phyloP scores from a whole-genome alignment of 441 rosid genomes.

The Croton laevigatus region DNA sequence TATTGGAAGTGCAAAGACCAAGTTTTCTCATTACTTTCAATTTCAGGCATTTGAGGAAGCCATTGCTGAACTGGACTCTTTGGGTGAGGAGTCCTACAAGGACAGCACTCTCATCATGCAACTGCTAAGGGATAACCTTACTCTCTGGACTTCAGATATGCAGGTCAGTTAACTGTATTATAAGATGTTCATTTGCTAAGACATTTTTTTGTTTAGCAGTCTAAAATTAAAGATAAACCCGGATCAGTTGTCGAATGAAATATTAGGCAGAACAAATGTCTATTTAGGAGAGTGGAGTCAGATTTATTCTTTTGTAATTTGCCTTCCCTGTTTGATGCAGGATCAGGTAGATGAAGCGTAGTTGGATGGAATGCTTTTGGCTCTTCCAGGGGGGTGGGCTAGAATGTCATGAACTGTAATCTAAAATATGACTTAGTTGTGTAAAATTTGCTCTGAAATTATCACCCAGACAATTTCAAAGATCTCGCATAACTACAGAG shows the following conservation, averaged over 20 bases:
- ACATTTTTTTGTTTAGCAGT: not conserved
- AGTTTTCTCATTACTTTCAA: slow-evolving; percentile 12
- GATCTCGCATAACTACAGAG: not conserved
- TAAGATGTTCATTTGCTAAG: not conserved
- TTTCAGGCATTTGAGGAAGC: slow-evolving; percentile 83
- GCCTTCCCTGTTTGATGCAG: slow-evolving; percentile 21
- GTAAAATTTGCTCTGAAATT: slow-evolving; percentile 3
- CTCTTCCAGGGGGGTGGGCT: slow-evolving; percentile 28
- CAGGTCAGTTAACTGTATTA: slow-evolving; percentile 45
- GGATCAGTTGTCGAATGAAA: not conserved
- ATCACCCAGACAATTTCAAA: not conserved
- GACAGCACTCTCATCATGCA: slow-evolving; percentile 94
- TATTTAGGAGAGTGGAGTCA: not conserved
- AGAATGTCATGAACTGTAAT: slow-evolving; percentile 28
- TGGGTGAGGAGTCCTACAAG: slow-evolving; percentile 91
- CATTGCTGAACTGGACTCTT: slow-evolving; percentile 79
- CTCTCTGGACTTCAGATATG: slow-evolving; percentile 87
- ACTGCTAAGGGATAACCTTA: slow-evolving; percentile 81
- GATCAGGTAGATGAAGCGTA: slow-evolving; percentile 44
- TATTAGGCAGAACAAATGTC: not conserved
- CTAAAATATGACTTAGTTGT: slow-evolving; percentile 5
- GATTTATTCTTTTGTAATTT: not conserved
- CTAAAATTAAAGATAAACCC: not conserved
- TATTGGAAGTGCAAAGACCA: not conserved
- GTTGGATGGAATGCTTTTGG: slow-evolving; percentile 18